phyloP scores from a whole-genome alignment of 139 green algal genomes.

The Zygnema cylindricum region DNA sequence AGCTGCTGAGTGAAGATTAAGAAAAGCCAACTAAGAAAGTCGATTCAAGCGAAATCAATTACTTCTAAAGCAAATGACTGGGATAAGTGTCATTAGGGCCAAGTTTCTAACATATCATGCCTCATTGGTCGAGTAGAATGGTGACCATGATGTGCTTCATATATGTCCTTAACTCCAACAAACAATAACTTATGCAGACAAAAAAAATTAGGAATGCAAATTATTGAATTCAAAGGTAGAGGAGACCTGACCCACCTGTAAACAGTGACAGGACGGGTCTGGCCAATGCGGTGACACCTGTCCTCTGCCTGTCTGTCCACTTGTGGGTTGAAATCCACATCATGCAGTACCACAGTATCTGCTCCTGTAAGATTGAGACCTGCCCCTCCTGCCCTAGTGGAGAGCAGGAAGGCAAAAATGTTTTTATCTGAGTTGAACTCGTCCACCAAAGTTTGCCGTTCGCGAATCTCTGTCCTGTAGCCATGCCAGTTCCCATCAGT shows the following conservation, averaged over 20 bases:
- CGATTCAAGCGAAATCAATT: no score
- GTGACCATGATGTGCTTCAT: neutral
- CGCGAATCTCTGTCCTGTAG: slow-evolving; percentile 70
- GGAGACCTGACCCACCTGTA: slow-evolving; percentile 65
- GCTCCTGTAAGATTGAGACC: slow-evolving; percentile 94
- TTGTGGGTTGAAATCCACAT: slow-evolving; percentile 94
- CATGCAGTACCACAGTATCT: slow-evolving; percentile 91
- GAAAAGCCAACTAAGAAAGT: no score
- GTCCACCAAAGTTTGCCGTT: slow-evolving; percentile 86
- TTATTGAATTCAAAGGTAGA: no score
- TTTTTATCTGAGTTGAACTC: slow-evolving; percentile 76
- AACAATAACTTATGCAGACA: neutral
- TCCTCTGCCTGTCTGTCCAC: slow-evolving; percentile 78
- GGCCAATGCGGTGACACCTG: slow-evolving; percentile 77
- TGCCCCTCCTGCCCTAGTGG: slow-evolving; percentile 89
- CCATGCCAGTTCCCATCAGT: neutral
- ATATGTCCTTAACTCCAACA: slow-evolving; percentile 7
- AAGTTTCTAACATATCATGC: neutral
- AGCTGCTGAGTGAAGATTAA: no score
- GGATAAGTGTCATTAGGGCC: no score
- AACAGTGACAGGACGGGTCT: slow-evolving; percentile 85
- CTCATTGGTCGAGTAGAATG: neutral
- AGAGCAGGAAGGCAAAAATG: slow-evolving; percentile 91
- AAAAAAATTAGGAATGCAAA: neutral
- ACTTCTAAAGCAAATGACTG: no score